Percentiles rank a stretch among this genome's conserved stretches.
These are phyloP conservation scores for Pisolithus albus DNA, from an alignment of 768 basidiomycete genomes.

Conservation along the genomic window DNA sequence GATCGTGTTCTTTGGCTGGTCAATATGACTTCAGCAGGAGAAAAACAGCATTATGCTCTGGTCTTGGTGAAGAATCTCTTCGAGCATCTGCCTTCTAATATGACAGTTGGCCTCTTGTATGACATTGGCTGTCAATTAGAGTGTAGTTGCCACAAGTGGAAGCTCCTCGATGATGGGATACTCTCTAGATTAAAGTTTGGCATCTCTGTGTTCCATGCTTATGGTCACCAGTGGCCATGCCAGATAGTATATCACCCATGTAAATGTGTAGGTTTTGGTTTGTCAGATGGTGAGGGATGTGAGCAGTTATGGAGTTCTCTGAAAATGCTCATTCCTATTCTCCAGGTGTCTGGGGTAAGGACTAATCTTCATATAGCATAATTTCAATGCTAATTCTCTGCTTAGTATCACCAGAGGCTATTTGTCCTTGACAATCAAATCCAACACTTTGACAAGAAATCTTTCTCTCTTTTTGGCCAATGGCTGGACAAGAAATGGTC, in stretches of 20 bases:
- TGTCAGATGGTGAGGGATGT: slow-evolving; percentile 31
- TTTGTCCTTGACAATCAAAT: slow-evolving; percentile 10
- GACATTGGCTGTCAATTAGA: slow-evolving; percentile 5
- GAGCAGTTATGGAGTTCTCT: slow-evolving; percentile 30
- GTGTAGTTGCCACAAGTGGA: slow-evolving; percentile 4
- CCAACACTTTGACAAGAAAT: background rate
- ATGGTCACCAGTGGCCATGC: slow-evolving; percentile 30
- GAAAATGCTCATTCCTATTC: slow-evolving; percentile 13
- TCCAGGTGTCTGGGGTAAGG: slow-evolving; percentile 16
- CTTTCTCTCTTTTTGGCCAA: background rate
- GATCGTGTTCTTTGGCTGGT: slow-evolving; percentile 13
- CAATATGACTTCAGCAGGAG: slow-evolving; percentile 15
- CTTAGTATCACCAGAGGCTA: slow-evolving; percentile 6
- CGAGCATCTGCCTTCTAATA: background rate
- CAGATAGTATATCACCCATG: slow-evolving; percentile 31
- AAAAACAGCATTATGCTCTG: slow-evolving; percentile 13
- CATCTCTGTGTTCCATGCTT: slow-evolving; percentile 29
- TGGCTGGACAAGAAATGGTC: slow-evolving; percentile 2
- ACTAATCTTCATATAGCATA: background rate
- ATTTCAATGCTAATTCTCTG: background rate
- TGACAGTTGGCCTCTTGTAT: slow-evolving; percentile 3
- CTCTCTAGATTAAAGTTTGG: slow-evolving; percentile 11
- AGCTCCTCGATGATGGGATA: background rate
- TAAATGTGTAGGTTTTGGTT: slow-evolving; percentile 21
- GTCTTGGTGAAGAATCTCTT: background rate